Base-by-base conservation (phyloP, 2,329 filamentous ascomycete species). In the Fusarium miscanthi region DNA sequence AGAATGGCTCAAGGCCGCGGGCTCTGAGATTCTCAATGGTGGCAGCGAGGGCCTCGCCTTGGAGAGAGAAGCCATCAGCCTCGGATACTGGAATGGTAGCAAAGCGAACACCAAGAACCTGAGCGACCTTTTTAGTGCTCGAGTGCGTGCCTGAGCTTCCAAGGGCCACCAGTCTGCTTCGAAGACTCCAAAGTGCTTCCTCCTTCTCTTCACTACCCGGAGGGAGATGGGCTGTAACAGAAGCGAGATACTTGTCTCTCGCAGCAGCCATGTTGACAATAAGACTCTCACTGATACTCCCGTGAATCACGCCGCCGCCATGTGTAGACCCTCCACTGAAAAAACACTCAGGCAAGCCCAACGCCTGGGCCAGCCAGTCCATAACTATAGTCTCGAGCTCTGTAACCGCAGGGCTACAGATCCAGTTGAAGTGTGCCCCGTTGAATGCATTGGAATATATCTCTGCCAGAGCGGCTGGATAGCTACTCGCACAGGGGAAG, bases 381-480 rank as follows among this genome's bases (percentile, higher is more conserved):
- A 98, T 87, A 46, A 97, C 92, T 30, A 98, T 88, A 0, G 95
- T 97, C 85, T 98, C 95, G 52, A 98, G 88, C 84, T 98, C 95
- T 0, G 95, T 98, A 23, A 96, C 92, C 11, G 93, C 94, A 2
- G 95, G 95, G 10, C 92, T 94, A 83, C 95, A 98, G 72, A 98
- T 91, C 95, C 95, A 98, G 83, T 98, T 98, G 87, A 98, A 98
- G 42, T 94, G 94, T 2, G 95, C 94, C 21, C 93, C 93, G 17
- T 91, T 96, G 83, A 98, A 95, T 11, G 94, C 92, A 9, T 93
- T 91, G 46, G 91, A 94, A 85, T 97, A 98, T 85, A 98, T 91
- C 83, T 98, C 95, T 25, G 94, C 95, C 16, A 98, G 87, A 81
- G 97, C 95, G 33, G 91, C 89, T 1, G 95, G 94, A 79, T 92